A percentile compares a stretch with the other conserved stretches of the same genome.
Evolutionary conservation across 495 filamentous ascomycete species (phyloP).

Genomic region (Aspergillus cristatus): DNA sequence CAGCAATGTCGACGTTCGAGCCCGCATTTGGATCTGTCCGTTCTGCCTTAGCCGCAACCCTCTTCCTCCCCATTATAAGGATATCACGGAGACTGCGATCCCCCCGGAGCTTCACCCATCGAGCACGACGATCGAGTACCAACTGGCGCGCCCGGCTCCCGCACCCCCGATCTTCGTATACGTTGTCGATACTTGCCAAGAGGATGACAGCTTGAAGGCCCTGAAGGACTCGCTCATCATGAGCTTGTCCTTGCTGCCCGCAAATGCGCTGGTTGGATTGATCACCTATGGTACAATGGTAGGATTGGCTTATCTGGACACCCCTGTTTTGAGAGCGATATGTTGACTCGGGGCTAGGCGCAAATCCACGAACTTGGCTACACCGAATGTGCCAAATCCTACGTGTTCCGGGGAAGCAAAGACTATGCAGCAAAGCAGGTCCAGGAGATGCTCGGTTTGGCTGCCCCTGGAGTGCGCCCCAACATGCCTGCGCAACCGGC

Average conservation of each 20-base stretch:
- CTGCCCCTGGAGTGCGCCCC: conserved; percentile 59
- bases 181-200: conserved; percentile 97
- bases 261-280: conserved; percentile 87
- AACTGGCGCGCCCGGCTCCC: conserved; percentile 82
- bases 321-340: neutral
- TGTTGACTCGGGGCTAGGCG: conserved; percentile 45
- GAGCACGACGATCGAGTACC: conserved; percentile 97
- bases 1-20: conserved; percentile 92
- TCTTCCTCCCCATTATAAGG: conserved; percentile 96
- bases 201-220: conserved; percentile 92
- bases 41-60: conserved; percentile 95
- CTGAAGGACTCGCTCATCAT: conserved; percentile 94
- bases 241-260: conserved; percentile 90
- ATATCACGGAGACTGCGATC: conserved; percentile 90
- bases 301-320: conserved; percentile 13
- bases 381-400: conserved; percentile 97
- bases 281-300: conserved; percentile 98
- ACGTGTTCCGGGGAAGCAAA: conserved; percentile 96
- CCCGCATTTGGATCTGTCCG: conserved; percentile 95
- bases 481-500: conserved; percentile 73
- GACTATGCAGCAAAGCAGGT: conserved; percentile 96
- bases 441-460: conserved; percentile 93
- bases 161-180: conserved; percentile 95
- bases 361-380: conserved; percentile 99
- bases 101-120: conserved; percentile 88